Evolutionary conservation across 2,329 filamentous ascomycete species (phyloP).

Genomic region (Cladophialophora chaetospira): DNA sequence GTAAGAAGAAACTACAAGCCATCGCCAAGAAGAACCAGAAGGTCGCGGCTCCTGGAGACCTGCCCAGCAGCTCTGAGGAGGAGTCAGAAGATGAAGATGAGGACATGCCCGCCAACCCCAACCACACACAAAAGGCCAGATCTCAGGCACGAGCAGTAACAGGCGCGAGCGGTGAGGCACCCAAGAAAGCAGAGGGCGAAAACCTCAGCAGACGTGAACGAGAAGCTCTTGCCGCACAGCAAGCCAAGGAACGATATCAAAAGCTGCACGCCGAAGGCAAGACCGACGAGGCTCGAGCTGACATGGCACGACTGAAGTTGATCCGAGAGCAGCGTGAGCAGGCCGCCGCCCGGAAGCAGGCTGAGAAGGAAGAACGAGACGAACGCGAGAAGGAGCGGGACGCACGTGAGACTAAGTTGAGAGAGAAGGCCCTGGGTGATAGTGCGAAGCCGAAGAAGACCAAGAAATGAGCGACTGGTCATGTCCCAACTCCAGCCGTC

Average conservation of each 20-base stretch:
- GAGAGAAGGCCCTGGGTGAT: slow-evolving; percentile 43
- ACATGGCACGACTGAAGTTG: slow-evolving; percentile 77
- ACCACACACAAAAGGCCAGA: slow-evolving; percentile 69
- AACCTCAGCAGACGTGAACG: slow-evolving; percentile 69
- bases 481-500: no score
- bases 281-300: slow-evolving; percentile 91
- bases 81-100: slow-evolving; percentile 42
- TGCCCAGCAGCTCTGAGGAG: slow-evolving; percentile 66
- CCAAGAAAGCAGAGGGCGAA: slow-evolving; percentile 56
- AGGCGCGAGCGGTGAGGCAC: slow-evolving; percentile 45
- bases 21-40: slow-evolving; percentile 73
- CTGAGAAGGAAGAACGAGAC: slow-evolving; percentile 60
- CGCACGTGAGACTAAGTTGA: slow-evolving; percentile 44
- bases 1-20: slow-evolving; percentile 87
- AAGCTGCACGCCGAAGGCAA: slow-evolving; percentile 93
- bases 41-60: slow-evolving; percentile 77
- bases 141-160: slow-evolving; percentile 60
- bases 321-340: slow-evolving; percentile 85
- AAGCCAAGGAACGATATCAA: slow-evolving; percentile 86
- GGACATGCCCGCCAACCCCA: slow-evolving; percentile 76
- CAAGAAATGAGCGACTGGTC: slow-evolving; percentile 27
- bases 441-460: slow-evolving; percentile 35
- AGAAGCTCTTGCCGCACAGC: slow-evolving; percentile 81
- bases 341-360: slow-evolving; percentile 80
- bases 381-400: slow-evolving; percentile 43